Base-by-base conservation (phyloP, 768 basidiomycete species). In the Suillus ampliporus region DNA sequence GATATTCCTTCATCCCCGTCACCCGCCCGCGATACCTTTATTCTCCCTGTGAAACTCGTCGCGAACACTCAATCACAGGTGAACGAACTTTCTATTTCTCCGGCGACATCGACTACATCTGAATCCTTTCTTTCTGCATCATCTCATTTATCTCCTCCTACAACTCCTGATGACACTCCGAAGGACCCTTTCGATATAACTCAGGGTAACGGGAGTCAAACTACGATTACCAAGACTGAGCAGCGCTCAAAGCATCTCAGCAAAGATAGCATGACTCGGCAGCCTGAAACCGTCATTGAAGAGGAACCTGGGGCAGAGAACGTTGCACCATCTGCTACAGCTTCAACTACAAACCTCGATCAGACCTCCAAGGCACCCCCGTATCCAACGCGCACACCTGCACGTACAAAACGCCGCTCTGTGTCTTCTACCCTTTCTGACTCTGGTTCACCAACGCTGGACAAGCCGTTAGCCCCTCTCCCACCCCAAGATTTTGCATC, bases 331-430 rank as follows among this genome's bases (percentile, higher is more conserved):
- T 65, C 69, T 50, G 56, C 58, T 6, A 64, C 70, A 31, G 53
- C 10, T 23, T 82, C 80, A 61, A 73, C 65, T n/a, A 61, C 70
- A 14, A 68, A 65, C 43, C 21, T 38, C 41, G 31, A 47, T 62
- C 63, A 53, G 15, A 53, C 66, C 19, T 34, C 65, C 19, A 70
- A 65, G 58, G 69, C 81, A 15, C 85, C 92, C 31, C 88, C 89
- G 34, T 79, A 85, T 66, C 88, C 94, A 5, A 79, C 88, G 26
- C 91, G 96, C 13, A 99, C 97, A 0, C 97, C 97, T 5, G 94
- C 90, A 4, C 87, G 96, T 13, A 99, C 97, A 3, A 99, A 99
- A 74, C 89, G 97, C 5, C 91, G 97, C 26, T 97, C 95, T 2
- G 90, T 98, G 6, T 97, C 95, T 1, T 97, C 95, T 2, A 89